phyloP scores from a whole-genome alignment of 805 yeast species.

The Isabelozyma rhagii region DNA sequence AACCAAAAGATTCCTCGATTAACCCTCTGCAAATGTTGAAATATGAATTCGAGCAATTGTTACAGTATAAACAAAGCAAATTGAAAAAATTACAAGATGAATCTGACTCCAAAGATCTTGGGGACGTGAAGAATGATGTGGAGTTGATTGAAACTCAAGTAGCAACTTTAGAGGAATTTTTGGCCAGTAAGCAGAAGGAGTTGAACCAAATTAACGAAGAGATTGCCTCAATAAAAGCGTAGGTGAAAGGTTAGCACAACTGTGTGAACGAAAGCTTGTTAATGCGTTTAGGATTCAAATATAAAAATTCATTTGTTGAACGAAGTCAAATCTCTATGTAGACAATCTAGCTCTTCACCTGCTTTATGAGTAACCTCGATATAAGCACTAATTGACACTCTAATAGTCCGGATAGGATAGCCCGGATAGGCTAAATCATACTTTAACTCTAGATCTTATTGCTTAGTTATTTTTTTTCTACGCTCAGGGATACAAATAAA shows the following conservation, averaged over 20 bases:
- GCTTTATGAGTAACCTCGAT: no score
- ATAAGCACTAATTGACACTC: no score
- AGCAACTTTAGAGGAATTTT: conserved; percentile 63
- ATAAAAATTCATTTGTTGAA: no score
- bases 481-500: neutral
- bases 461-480: no score
- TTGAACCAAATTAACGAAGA: conserved; percentile 47
- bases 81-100: conserved; percentile 22
- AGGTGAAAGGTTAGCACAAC: neutral
- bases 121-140: conserved; percentile 58
- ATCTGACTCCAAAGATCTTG: conserved; percentile 32
- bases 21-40: conserved; percentile 29
- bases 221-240: conserved; percentile 21
- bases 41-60: conserved; percentile 76
- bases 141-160: conserved; percentile 78
- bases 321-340: no score
- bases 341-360: no score
- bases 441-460: no score
- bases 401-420: no score
- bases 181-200: conserved; percentile 59
- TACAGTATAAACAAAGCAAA: conserved; percentile 71
- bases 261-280: no score
- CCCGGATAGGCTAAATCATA: no score
- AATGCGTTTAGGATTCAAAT: no score
- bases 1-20: conserved; percentile 19